These are phyloP conservation scores for Aaosphaeria arxii DNA, from an alignment of 2,329 filamentous ascomycete species.

Conservation along the genomic window DNA sequence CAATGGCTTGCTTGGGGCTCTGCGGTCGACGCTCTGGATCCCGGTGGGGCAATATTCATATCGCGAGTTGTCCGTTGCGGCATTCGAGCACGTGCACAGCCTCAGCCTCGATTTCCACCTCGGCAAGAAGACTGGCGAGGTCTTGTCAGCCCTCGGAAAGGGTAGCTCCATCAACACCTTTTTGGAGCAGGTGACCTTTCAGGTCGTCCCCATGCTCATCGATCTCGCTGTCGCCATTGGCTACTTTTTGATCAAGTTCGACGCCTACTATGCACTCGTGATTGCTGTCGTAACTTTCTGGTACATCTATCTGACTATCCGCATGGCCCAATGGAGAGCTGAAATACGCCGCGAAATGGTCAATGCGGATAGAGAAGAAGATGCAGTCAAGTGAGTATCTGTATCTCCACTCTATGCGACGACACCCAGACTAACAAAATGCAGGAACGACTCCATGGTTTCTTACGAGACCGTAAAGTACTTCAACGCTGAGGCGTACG, in stretches of 20 bases:
- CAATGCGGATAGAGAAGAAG: slow-evolving; percentile 90
- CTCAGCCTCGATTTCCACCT: slow-evolving; percentile 95
- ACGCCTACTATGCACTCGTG: slow-evolving; percentile 86
- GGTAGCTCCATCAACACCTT: slow-evolving; percentile 95
- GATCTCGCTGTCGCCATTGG: slow-evolving; percentile 83
- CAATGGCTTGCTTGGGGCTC: slow-evolving; percentile 80
- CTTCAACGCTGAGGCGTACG: slow-evolving; percentile 60
- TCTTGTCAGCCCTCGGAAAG: slow-evolving; percentile 92
- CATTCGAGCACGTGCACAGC: slow-evolving; percentile 95
- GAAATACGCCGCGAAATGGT: slow-evolving; percentile 92
- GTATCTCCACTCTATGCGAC: background rate
- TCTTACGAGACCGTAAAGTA: slow-evolving; percentile 84
- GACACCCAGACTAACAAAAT: slow-evolving; percentile 16
- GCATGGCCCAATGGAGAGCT: slow-evolving; percentile 89
- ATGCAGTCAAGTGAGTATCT: slow-evolving; percentile 76
- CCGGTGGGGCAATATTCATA: slow-evolving; percentile 97
- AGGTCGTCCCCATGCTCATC: slow-evolving; percentile 90
- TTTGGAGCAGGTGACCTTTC: slow-evolving; percentile 92
- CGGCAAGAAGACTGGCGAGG: slow-evolving; percentile 93
- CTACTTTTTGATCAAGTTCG: slow-evolving; percentile 75
- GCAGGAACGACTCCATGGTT: slow-evolving; percentile 88
- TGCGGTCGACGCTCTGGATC: slow-evolving; percentile 86
- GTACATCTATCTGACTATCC: slow-evolving; percentile 94
- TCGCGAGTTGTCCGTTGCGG: slow-evolving; percentile 86
- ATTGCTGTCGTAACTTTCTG: slow-evolving; percentile 89